A percentile compares a stretch with the other conserved stretches of the same genome.
phyloP scores from a whole-genome alignment of 331 rosid species.

The Acacia concinna region DNA sequence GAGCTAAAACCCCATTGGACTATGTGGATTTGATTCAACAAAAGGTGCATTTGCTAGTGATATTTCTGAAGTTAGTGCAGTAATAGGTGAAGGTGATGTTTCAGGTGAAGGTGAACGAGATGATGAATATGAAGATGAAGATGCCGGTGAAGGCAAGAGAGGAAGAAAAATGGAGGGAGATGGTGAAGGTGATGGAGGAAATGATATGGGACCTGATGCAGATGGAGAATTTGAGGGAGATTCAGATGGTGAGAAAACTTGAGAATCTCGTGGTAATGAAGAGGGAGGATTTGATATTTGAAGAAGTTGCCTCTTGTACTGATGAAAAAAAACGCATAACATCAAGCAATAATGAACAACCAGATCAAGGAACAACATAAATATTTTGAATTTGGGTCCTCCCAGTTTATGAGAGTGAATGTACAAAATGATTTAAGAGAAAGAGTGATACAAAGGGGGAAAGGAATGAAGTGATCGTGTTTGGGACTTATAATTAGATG shows the following conservation, averaged over 20 bases:
- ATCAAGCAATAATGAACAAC: not conserved
- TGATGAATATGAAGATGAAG: not conserved
- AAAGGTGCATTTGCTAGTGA: conserved; percentile 43
- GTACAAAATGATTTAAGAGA: not conserved
- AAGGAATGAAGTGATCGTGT: too few relatives aligned
- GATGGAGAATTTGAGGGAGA: conserved; percentile 40
- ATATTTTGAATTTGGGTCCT: not conserved
- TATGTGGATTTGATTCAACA: conserved; percentile 29
- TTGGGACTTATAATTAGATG: too few relatives aligned
- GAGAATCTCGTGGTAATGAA: conserved; percentile 30
- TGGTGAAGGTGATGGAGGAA: conserved; percentile 20
- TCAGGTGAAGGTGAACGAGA: conserved; percentile 23
- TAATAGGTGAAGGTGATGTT: conserved; percentile 35
- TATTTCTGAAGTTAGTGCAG: conserved; percentile 26
- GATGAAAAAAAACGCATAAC: not conserved
- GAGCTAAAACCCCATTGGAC: conserved; percentile 34
- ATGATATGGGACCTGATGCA: conserved; percentile 36
- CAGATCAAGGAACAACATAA: not conserved
- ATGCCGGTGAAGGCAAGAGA: conserved; percentile 35
- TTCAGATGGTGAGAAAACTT: conserved; percentile 21
- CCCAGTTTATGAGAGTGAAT: not conserved
- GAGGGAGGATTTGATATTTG: conserved; percentile 40
- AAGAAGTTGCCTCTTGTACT: conserved; percentile 22
- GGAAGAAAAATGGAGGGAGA: conserved; percentile 37
- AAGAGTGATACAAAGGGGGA: not conserved